A percentile compares a stretch with the other conserved stretches of the same genome.
phyloP scores from a whole-genome alignment of 2,329 filamentous ascomycete species.

The Aspergillus hortae region DNA sequence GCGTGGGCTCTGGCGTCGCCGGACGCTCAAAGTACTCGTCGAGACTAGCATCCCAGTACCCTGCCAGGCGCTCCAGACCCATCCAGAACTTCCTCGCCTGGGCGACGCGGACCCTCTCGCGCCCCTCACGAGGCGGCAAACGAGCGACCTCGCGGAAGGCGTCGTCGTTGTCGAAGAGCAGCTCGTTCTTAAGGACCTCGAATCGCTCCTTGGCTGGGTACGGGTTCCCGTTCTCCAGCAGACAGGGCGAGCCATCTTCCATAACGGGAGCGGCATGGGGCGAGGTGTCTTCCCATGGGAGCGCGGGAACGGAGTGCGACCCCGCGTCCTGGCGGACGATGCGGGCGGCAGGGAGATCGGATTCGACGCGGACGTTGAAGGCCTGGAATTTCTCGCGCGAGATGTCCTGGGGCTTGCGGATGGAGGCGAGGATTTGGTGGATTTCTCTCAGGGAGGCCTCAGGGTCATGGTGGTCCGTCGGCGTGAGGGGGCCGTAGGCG shows the following conservation, averaged over 20 bases:
- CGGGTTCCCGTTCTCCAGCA: conserved; percentile 48
- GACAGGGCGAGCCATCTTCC: conserved; percentile 25
- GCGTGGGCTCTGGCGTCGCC: conserved; percentile 20
- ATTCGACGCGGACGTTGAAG: conserved; percentile 40
- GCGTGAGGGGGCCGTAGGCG: conserved; percentile 38
- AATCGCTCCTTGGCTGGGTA: conserved; percentile 49
- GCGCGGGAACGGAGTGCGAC: conserved; percentile 34
- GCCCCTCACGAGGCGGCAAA: conserved; percentile 42
- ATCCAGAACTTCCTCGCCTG: conserved; percentile 61
- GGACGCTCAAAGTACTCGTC: conserved; percentile 53
- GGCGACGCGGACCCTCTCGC: conserved; percentile 48
- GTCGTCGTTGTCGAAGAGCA: conserved; percentile 54
- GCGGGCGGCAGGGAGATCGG: conserved; percentile 31
- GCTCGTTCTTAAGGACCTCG: conserved; percentile 47
- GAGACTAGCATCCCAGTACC: conserved; percentile 60
- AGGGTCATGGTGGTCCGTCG: conserved; percentile 25
- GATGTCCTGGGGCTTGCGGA: conserved; percentile 41
- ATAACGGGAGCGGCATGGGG: conserved; percentile 11
- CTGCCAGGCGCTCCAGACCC: conserved; percentile 55
- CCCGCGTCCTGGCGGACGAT: conserved; percentile 33
- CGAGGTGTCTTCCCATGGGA: conserved; percentile 31
- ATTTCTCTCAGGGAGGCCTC: conserved; percentile 35
- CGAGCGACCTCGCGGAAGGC: conserved; percentile 56
- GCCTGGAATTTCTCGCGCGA: conserved; percentile 35
- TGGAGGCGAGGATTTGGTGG: conserved; percentile 42